Conservation (phyloP, 768 basidiomycete species). For the Harrya chromipes region DNA sequence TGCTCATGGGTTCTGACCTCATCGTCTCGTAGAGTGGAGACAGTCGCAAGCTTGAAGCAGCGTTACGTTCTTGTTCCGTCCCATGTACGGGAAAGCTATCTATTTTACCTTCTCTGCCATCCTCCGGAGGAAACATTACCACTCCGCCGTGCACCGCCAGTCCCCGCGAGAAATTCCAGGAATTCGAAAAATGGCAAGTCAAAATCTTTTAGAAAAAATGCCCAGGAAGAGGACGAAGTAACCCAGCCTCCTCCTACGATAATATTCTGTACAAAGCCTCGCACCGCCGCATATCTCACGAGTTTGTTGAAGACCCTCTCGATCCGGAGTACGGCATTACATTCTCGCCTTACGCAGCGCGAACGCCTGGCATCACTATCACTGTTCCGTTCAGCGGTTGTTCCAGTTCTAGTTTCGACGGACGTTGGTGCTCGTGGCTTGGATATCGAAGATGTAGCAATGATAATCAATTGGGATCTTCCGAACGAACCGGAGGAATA, state of each 20-base stretch:
- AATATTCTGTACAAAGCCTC: constrained; percentile 84
- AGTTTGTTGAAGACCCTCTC: constrained; percentile 69
- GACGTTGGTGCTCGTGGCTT: constrained; percentile 95
- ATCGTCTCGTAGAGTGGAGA: constrained; percentile 63
- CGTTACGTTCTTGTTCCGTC: constrained; percentile 91
- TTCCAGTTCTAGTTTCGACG: constrained; percentile 91
- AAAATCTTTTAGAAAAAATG: constrained; percentile 30
- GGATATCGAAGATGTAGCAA: constrained; percentile 93
- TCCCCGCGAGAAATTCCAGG: constrained; percentile 23
- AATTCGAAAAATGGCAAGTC: constrained; percentile 34
- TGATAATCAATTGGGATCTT: constrained; percentile 97
- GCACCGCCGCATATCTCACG: constrained; percentile 89
- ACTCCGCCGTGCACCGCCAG: constrained; percentile 63
- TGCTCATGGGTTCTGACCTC: neutral
- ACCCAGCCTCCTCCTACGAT: constrained; percentile 92
- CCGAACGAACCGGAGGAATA: constrained; percentile 91
- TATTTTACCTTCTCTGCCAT: constrained; percentile 85
- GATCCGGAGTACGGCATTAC: constrained; percentile 85
- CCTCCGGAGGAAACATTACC: constrained; percentile 77
- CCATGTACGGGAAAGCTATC: constrained; percentile 89
- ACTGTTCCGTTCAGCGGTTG: constrained; percentile 78
- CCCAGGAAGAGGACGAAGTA: constrained; percentile 45
- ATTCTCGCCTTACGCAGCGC: constrained; percentile 91
- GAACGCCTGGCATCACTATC: constrained; percentile 83
- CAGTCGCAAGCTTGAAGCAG: constrained; percentile 85